These are phyloP conservation scores for Neopestalotiopsis sp. DNA, from an alignment of 2,329 filamentous ascomycete species.

Conservation along the genomic window DNA sequence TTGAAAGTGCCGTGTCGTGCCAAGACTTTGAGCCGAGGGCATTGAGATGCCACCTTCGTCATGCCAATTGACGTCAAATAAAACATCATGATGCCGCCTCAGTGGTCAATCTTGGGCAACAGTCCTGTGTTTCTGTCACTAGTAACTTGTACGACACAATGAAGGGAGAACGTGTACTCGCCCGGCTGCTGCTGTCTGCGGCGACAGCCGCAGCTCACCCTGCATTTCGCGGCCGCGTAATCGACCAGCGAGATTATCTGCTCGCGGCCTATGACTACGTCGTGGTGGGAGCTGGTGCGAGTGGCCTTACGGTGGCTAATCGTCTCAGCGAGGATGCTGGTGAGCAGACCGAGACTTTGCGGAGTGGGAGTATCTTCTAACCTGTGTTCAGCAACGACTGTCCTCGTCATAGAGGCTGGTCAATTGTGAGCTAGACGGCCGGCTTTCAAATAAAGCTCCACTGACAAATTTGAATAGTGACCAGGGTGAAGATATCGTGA, in stretches of 20 bases:
- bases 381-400: slow-evolving; percentile 24
- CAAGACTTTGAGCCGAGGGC: background rate
- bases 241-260: background rate
- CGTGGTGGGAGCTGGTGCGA: slow-evolving; percentile 32
- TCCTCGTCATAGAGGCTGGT: slow-evolving; percentile 33
- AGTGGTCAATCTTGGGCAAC: background rate
- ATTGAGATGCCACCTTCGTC: background rate
- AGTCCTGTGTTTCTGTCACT: background rate
- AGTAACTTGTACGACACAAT: background rate
- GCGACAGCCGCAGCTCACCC: background rate
- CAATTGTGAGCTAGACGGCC: slow-evolving; percentile 27
- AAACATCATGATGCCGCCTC: background rate
- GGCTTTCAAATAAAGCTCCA: slow-evolving; percentile 37
- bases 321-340: slow-evolving; percentile 31
- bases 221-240: background rate
- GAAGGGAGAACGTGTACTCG: background rate
- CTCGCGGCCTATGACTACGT: slow-evolving; percentile 27
- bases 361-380: background rate
- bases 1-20: background rate
- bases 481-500: slow-evolving; percentile 7
- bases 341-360: slow-evolving; percentile 30
- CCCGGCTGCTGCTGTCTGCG: background rate
- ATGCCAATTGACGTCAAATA: background rate
- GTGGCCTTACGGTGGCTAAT: slow-evolving; percentile 32
- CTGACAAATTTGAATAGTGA: background rate